Base-by-base conservation (phyloP, 805 yeast species). In the Nakazawaea sp. region DNA sequence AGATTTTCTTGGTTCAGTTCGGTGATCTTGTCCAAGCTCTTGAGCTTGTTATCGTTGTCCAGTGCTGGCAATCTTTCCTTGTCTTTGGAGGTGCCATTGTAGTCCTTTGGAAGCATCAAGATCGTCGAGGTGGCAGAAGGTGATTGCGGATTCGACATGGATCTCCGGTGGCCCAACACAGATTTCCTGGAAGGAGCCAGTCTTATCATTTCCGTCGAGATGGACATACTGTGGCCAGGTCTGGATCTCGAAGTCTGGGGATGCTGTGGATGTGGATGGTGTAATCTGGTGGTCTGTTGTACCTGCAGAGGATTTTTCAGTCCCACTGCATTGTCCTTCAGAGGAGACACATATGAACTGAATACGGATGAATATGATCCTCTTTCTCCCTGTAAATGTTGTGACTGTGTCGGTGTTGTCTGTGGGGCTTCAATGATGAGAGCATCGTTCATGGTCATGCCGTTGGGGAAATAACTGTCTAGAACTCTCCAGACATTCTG, bases 391-490 rank as follows among this genome's bases (percentile, higher is more conserved):
- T n/a, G n/a, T n/a, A n/a, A n/a, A n/a, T n/a, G n/a, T n/a, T n/a
- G n/a, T n/a, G n/a, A n/a, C n/a, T n/a, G n/a, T n/a, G n/a, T n/a
- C n/a, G n/a, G n/a, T n/a, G n/a, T n/a, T n/a, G n/a, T n/a, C n/a
- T n/a, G n/a, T n/a, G n/a, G n/a, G 0, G 64, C 55, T n/a, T 72
- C 83, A 11, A 82, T 66, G 2, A 81, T 53, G 21, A 83, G 63
- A 0, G 90, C 81, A 34, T 81, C 86, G 13, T 61, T 58, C 68
- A 80, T 70, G 2, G 54, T 45, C 88, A 81, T 83, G 0, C 87
- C 86, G n/a, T 61, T 52, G 0, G 88, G 85, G 50, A 61, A 83
- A 47, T 68, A 70, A 16, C 60, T 59, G 41, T 82, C 88, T 7
- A 84, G 45, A 0, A 81, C 46, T 8, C 59, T 55, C 73, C 78